Conservation (phyloP, 495 filamentous ascomycete genomes). For the Delitschia confertaspora region DNA sequence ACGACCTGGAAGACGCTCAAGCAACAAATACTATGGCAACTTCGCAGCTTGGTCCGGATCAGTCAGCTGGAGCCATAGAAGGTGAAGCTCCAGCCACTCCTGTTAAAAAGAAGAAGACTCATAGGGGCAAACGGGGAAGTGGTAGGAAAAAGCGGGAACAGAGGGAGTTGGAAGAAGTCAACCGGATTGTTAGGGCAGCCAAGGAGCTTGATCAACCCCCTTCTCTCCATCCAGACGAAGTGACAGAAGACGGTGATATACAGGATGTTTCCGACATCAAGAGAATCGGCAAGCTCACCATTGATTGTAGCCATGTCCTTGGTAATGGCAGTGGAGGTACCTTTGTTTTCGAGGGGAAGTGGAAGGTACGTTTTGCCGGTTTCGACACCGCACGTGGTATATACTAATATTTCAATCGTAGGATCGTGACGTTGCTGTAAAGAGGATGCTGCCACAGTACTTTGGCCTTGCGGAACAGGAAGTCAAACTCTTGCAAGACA, state of each 20-base stretch:
- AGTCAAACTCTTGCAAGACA: slow-evolving; percentile 78
- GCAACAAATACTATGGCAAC: not conserved
- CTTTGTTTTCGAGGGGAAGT: slow-evolving; percentile 36
- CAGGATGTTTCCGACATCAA: slow-evolving; percentile 25
- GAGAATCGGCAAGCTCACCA: slow-evolving; percentile 36
- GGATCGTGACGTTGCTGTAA: slow-evolving; percentile 87
- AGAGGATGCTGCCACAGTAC: slow-evolving; percentile 90
- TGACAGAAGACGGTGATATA: slow-evolving; percentile 16
- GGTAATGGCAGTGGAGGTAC: slow-evolving; percentile 39
- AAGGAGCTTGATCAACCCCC: slow-evolving; percentile 21
- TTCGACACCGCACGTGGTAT: not conserved
- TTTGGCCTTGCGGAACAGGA: slow-evolving; percentile 94
- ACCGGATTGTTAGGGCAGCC: slow-evolving; percentile 31
- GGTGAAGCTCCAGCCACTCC: slow-evolving; percentile 26
- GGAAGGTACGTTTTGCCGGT: slow-evolving; percentile 26
- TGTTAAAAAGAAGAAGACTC: slow-evolving; percentile 66
- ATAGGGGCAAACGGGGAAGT: slow-evolving; percentile 76
- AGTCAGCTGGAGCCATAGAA: not conserved
- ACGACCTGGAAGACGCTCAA: not conserved
- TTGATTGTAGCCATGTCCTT: slow-evolving; percentile 34
- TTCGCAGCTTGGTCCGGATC: not conserved
- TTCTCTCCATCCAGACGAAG: slow-evolving; percentile 29
- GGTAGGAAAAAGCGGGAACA: slow-evolving; percentile 47
- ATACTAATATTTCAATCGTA: slow-evolving; percentile 30
- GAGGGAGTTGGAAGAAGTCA: slow-evolving; percentile 40